Percentiles rank a stretch among this genome's conserved stretches.
These are phyloP conservation scores for Triadica sebifera DNA, from an alignment of 345 rosid species.

Conservation along the genomic window DNA sequence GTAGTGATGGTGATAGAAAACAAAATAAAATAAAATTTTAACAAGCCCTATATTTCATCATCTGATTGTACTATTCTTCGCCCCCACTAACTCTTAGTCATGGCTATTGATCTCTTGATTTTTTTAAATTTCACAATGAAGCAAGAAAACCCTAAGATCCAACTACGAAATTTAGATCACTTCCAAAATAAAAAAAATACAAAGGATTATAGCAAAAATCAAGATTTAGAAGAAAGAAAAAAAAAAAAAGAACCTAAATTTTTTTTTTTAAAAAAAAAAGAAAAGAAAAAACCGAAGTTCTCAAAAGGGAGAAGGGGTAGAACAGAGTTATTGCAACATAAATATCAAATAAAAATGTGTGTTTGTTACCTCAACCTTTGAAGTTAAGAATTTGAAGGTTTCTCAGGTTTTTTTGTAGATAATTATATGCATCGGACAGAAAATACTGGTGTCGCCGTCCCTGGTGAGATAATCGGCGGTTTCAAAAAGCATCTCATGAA, in stretches of 20 bases:
- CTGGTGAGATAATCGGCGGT: conserved; percentile 76
- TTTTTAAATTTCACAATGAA: not conserved
- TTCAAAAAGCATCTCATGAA: conserved; percentile 85
- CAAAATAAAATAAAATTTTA: not conserved
- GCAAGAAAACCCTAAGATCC: conserved; percentile 3
- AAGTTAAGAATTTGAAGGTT: conserved; percentile 26
- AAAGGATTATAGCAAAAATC: conserved; percentile 16
- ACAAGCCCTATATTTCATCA: not conserved
- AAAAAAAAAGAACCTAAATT: too few species aligned
- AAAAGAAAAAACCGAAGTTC: conserved; percentile 14
- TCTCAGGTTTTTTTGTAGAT: conserved; percentile 80
- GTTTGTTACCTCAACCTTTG: conserved; percentile 7
- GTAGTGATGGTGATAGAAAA: too few species aligned
- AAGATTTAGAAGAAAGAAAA: not conserved
- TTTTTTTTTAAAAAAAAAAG: too few species aligned
- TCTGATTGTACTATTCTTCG: too few species aligned
- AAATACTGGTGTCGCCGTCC: conserved; percentile 87
- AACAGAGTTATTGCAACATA: conserved; percentile 9
- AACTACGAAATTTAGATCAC: conserved; percentile 20
- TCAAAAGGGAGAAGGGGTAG: not conserved
- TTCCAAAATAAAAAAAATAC: conserved; percentile 14
- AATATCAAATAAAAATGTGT: too few species aligned
- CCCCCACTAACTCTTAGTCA: too few species aligned
- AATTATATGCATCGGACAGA: conserved; percentile 92
- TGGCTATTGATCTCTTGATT: too few species aligned